Evolutionary conservation across 768 basidiomycete genomes (phyloP), one percentile per base, ranked within the genome.

Genomic region (Lanmaoa rubissima): DNA sequence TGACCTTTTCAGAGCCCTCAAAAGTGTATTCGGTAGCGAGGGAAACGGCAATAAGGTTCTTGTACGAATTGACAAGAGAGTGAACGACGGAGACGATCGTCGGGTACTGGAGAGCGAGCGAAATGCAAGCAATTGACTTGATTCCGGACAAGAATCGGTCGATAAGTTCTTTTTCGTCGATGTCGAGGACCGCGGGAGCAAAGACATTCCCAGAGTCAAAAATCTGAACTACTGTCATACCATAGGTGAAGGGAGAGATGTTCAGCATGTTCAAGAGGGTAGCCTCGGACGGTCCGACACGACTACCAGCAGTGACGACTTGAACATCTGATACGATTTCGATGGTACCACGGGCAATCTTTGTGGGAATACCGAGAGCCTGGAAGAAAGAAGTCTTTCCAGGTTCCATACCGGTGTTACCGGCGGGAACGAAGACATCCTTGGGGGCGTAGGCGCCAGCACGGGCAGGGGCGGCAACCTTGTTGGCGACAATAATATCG

Each of bases 311-410:
- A 45, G 78, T 77, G 70, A 99, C 92, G 80, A 99, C 95, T 79
- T 95, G 88, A 71, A 98, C 88, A 71, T 98, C 95, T 62, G 87
- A 84, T 58, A 97, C 92, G 73, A 98, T 99, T 92, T 99, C 97
- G 68, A 99, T 98, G 53, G 97, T 98, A 82, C 97, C 97, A 87
- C 97, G 90, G 50, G 97, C 95, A 64, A 99, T 98, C 86, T 99
- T 99, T 75, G 97, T 99, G 46, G 97, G 96, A 76, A 99, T 95
- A 80, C 90, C 88, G 71, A 99, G 88, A 55, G 97, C 97, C 83
- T 99, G 97, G 93, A 99, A 99, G 93, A 98, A 99, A 67, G 97
- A 97, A 59, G 97, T 99, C 84, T 99, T 99, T 71, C 96, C 97
- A 67, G 97, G 97, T 76, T 98, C 97, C 97, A 99, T 99, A 76